Evolutionary conservation across 108 stramenopile genomes (phyloP), one percentile per base, ranked within the genome.

Genomic region (Cyclostephanos tholiformis): DNA sequence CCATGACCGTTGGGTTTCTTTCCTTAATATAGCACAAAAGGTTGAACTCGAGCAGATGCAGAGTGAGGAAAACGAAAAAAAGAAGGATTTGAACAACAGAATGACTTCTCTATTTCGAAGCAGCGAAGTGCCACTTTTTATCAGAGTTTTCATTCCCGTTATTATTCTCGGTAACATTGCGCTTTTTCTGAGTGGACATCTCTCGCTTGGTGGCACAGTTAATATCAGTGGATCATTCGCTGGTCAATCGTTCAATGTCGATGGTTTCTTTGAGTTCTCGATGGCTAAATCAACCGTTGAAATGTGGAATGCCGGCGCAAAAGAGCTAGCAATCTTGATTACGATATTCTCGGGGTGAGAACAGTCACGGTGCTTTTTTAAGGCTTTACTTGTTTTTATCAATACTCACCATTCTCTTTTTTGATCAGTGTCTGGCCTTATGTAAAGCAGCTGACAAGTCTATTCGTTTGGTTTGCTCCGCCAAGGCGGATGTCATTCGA

Each of bases 381-480:
- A 0, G 0, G 13, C 1, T 26, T 0, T 29, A 58, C 25, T 12
- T 0, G 0, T 10, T 17, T 1, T 58, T 29, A 0, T 6, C 27
- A 13, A 17, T 36, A 29, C 27, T 60, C 35, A 38, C 30, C 26
- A 41, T 29, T 87, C 9, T 46, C 41, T 12, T 63, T 87, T 94
- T 13, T 91, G 91, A 65, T 81, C 85, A 89, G 93, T 11, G 80
- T 90, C 19, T 94, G 93, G 93, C 93, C 93, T 23, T 94, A 94
- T 78, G 84, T 88, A 14, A 94, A 94, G 50, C 88, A 82, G 56
- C 38, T 90, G 16, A 63, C 86, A 14, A 86, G 85, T 58, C 62
- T 94, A 3, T 67, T 78, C 22, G 44, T 90, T 27, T 94, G 93
- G 93, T 90, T 94, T 55, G 44, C 79, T 16, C 87, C 90, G 23